These are phyloP conservation scores for Magnolia changhungtana DNA, from an alignment of 164 flowering plant species.

Conservation along the genomic window DNA sequence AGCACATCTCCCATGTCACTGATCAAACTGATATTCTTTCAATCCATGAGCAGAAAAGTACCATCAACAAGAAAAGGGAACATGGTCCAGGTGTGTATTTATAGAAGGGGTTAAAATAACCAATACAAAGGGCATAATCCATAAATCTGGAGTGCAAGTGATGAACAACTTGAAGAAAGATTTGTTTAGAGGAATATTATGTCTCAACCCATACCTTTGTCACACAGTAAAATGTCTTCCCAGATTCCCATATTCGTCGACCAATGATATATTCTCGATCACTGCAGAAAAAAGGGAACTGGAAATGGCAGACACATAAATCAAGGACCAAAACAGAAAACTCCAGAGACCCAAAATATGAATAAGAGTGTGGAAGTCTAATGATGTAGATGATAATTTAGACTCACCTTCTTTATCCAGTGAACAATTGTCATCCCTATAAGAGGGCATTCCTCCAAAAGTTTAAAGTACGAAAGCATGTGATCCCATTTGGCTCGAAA, in stretches of 20 bases:
- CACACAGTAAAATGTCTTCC: constrained; percentile 69
- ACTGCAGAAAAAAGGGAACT: constrained; percentile 99
- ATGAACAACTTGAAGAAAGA: not conserved
- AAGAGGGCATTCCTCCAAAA: constrained; percentile 66
- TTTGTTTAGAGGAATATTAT: not conserved
- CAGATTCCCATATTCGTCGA: constrained; percentile 91
- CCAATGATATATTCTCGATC: constrained; percentile 94
- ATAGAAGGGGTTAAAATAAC: not conserved
- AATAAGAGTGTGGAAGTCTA: not conserved
- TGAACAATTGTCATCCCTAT: constrained; percentile 76
- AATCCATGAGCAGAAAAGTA: not conserved
- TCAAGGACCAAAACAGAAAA: constrained; percentile 4
- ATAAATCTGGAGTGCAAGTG: not conserved
- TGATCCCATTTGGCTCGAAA: constrained; percentile 95
- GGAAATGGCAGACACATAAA: constrained; percentile 30
- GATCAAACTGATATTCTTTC: not conserved
- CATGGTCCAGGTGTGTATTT: not conserved
- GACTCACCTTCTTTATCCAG: constrained; percentile 90
- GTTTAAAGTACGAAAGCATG: constrained; percentile 67
- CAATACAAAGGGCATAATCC: not conserved
- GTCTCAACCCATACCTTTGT: constrained; percentile 61
- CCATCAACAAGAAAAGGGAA: not conserved
- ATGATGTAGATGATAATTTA: constrained; percentile 1
- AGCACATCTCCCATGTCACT: not conserved
- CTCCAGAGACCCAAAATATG: not conserved